Evolutionary conservation across 73 alveolate species (phyloP).

Genomic region (Durusdinium trenchii): DNA sequence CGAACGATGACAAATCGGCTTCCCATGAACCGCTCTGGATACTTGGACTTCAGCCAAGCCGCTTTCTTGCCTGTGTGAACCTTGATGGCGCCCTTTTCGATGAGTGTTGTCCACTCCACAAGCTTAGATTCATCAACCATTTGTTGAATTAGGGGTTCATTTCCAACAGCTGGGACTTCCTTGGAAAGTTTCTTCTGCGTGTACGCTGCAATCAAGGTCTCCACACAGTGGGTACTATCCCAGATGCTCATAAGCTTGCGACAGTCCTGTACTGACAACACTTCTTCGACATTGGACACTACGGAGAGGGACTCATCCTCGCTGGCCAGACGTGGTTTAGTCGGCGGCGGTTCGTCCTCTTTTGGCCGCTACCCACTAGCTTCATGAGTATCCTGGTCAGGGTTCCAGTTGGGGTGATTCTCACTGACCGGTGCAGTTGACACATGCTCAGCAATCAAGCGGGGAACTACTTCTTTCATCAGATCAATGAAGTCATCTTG

Average conservation of each 20-base stretch:
- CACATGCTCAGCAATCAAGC: no score
- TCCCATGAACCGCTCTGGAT: constrained; percentile 19
- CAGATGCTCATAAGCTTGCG: background rate
- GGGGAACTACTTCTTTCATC: no score
- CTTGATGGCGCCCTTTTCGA: background rate
- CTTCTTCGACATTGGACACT: no score
- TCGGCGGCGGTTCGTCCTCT: background rate
- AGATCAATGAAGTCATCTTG: no score
- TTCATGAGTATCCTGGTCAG: background rate
- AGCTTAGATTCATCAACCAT: background rate
- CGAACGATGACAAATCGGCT: constrained; percentile 22
- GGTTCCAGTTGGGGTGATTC: background rate
- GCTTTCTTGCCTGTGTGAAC: background rate
- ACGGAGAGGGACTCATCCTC: no score
- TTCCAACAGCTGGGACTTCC: background rate
- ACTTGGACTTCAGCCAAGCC: background rate
- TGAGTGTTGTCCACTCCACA: constrained; percentile 5
- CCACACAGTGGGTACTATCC: background rate
- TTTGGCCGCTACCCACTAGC: background rate
- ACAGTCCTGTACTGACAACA: background rate
- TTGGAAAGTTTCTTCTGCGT: constrained; percentile 9
- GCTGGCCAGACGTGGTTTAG: background rate
- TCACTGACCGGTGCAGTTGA: no score
- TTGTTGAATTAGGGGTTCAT: background rate
- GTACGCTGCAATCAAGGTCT: constrained; percentile 11